Base-by-base conservation (phyloP, 78 protist species). In the Speleostelium caveatum region DNA sequence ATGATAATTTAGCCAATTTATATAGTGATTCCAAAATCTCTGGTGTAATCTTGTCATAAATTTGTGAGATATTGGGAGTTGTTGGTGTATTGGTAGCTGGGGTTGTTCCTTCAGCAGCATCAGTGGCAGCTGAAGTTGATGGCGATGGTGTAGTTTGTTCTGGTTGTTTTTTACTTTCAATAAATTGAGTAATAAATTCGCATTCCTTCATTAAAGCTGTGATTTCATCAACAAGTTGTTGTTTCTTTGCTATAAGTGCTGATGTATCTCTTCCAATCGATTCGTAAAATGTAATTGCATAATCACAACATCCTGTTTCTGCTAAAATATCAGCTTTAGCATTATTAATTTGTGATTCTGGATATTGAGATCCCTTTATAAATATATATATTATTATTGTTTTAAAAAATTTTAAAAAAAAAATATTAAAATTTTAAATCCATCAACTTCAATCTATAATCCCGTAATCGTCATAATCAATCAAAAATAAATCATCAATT, bases 281-380 rank as follows among this genome's bases (percentile, higher is more conserved):
- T 83, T 83, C 71, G 24, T 60, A 69, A 19, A 65, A 63, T 17
- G 59, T 41, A 36, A 83, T 71, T 17, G 91, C 91, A 41, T 69
- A 53, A 41, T 67, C 77, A 58, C 58, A 69, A 33, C 78, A 42
- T 55, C 91, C 79, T 38, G 91, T 83, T 33, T 83, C 59, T 39
- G 53, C 67, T 49, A 83, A 42, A 60, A 83, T 83, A 83, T 83
- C 91, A 41, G 79, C 91, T 49, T 68, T 83, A 7, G 79, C 91
- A 19, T 59, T 51, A 83, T 83, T 69, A 30, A 83, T 60, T 51
- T 83, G 63, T 39, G 67, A 63, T 42, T 83, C 91, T 83, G 75
- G 58, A 41, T 83, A 83, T 69, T 56, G 51, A 36, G 28, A 61
- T 32, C 53, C 10, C 53, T 45, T 14, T 14, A 45, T 45, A 45